Conservation (phyloP, 306 rosid genomes). For the Potentilla sterilis region DNA sequence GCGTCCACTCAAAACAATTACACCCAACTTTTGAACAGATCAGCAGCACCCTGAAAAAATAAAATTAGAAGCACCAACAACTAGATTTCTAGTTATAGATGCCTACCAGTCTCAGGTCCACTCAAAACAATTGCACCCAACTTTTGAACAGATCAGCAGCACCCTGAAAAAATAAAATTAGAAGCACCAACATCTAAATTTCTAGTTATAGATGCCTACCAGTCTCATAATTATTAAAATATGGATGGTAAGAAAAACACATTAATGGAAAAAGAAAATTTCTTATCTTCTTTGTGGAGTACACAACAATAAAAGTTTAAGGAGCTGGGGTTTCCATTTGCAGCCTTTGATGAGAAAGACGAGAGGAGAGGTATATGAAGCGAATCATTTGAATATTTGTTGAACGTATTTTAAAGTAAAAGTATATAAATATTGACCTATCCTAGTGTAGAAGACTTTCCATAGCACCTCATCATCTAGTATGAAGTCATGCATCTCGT, state of each 20-base stretch:
- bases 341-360: background rate
- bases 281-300: background rate
- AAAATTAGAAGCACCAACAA: background rate
- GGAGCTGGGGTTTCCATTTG: background rate
- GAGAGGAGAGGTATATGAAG: background rate
- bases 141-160: background rate
- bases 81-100: background rate
- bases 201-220: background rate
- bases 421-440: background rate
- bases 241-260: background rate
- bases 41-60: background rate
- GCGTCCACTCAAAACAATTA: background rate
- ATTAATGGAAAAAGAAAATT: background rate
- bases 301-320: background rate
- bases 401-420: background rate
- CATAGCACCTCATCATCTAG: background rate
- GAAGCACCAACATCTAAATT: background rate
- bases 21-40: background rate
- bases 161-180: background rate
- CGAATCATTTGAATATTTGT: background rate
- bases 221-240: background rate
- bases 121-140: background rate
- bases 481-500: background rate
- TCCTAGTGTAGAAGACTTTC: background rate
- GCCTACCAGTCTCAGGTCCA: too few relatives aligned